Evolutionary conservation across 306 rosid genomes (phyloP).

Genomic region (Medicago lupulina): DNA sequence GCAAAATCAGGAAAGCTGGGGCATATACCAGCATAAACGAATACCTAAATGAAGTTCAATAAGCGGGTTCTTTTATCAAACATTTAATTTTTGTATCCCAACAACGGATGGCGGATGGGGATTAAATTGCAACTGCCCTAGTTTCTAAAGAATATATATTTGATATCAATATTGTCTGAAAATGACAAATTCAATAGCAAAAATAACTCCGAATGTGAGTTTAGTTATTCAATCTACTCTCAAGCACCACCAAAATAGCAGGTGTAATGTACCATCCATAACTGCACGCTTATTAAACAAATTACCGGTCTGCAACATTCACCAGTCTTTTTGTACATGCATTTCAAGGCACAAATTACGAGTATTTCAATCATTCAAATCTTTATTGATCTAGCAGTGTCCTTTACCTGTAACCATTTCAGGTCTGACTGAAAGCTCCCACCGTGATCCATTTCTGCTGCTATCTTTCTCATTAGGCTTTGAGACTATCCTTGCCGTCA

Average conservation of each 20-base stretch:
- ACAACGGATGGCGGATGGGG: not conserved
- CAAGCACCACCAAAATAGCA: not conserved
- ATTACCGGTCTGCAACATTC: not conserved
- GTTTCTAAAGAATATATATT: not conserved
- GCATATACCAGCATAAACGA: constrained; percentile 28
- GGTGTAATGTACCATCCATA: not conserved
- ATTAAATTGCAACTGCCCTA: constrained; percentile 4
- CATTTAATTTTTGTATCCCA: not conserved
- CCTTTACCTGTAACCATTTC: constrained; percentile 61
- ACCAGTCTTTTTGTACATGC: constrained; percentile 7
- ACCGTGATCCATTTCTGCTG: constrained; percentile 55
- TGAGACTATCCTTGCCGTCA: constrained; percentile 73
- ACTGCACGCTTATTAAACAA: constrained; percentile 18
- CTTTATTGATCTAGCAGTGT: constrained; percentile 2
- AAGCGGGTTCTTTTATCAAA: constrained; percentile 4
- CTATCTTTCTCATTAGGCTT: constrained; percentile 62
- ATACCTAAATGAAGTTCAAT: constrained; percentile 7
- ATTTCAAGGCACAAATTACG: not conserved
- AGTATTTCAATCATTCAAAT: not conserved
- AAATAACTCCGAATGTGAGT: constrained; percentile 9
- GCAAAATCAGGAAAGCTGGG: not conserved
- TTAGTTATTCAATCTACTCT: not conserved
- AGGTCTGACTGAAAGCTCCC: constrained; percentile 84
- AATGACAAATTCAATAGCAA: not conserved
- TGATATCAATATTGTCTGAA: constrained; percentile 3